Evolutionary conservation across 78 protist species (phyloP).

Genomic region (Dictyostelium brefeldianum): DNA sequence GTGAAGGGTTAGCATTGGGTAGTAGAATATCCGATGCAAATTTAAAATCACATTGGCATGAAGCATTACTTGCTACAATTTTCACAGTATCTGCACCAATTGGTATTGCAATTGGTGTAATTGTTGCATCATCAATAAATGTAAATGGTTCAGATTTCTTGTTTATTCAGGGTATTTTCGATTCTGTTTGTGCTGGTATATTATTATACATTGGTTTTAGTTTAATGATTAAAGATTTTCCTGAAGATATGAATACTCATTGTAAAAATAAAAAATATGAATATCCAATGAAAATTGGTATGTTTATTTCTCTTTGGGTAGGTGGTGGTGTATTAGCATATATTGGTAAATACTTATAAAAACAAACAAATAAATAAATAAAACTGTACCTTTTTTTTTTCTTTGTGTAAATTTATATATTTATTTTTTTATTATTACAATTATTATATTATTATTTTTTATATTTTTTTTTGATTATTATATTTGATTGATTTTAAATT

Average conservation of each 20-base stretch:
- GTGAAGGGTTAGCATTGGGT: conserved; percentile 81
- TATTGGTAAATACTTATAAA: conserved; percentile 15
- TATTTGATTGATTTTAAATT: no score
- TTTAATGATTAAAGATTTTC: conserved; percentile 26
- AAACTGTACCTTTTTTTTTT: no score
- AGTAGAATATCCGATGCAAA: conserved; percentile 31
- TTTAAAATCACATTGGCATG: neutral
- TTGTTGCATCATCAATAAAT: neutral
- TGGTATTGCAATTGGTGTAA: conserved; percentile 80
- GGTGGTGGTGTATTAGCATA: neutral
- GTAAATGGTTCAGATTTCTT: conserved; percentile 7
- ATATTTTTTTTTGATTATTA: no score
- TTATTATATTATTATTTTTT: no score
- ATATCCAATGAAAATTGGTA: neutral
- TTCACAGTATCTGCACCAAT: conserved; percentile 75
- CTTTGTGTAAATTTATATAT: no score
- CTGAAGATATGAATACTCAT: conserved; percentile 21
- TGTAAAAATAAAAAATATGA: conserved; percentile 24
- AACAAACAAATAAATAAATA: neutral
- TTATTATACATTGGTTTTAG: conserved; percentile 56
- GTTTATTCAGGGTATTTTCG: conserved; percentile 62
- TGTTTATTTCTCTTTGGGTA: conserved; percentile 18
- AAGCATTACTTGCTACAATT: neutral
- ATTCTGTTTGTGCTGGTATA: conserved; percentile 62
- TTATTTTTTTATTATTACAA: no score